Conservation (phyloP, 768 basidiomycete species). For the Suillus brevipes region DNA sequence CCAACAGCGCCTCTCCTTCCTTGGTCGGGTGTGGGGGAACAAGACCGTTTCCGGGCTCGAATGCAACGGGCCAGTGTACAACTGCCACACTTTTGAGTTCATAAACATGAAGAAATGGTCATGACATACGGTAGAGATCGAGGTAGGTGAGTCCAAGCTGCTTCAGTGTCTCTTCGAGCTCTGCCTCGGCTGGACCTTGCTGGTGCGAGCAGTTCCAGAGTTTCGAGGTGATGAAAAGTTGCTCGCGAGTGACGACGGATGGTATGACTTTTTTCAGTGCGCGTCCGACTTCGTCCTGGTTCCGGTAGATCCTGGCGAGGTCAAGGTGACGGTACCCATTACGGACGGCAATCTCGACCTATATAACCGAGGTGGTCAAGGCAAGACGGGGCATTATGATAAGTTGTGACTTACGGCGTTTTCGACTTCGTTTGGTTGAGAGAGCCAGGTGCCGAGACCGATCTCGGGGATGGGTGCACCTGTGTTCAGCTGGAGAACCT, state of each 20-base stretch:
- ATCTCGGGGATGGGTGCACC: conserved; percentile 68
- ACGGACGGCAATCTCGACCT: conserved; percentile 76
- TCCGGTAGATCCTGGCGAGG: conserved; percentile 75
- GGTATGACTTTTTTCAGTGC: conserved; percentile 78
- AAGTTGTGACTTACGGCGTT: conserved; percentile 50
- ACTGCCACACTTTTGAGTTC: conserved; percentile 39
- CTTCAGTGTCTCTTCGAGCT: conserved; percentile 71
- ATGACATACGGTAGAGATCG: conserved; percentile 70
- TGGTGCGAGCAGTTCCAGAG: conserved; percentile 79
- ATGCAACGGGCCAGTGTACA: conserved; percentile 80
- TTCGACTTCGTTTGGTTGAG: conserved; percentile 74
- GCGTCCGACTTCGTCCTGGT: conserved; percentile 75
- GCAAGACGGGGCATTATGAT: not conserved
- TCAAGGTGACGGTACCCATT: conserved; percentile 86
- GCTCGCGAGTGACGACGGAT: conserved; percentile 74
- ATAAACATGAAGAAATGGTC: not conserved
- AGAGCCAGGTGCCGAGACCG: conserved; percentile 83
- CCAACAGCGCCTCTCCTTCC: conserved; percentile 51
- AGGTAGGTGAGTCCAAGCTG: conserved; percentile 77
- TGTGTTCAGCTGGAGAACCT: conserved; percentile 41
- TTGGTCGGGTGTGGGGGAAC: conserved; percentile 51
- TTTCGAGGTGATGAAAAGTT: conserved; percentile 81
- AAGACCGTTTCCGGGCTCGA: conserved; percentile 55
- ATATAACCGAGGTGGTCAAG: conserved; percentile 1
- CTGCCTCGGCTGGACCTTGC: conserved; percentile 65